These are phyloP conservation scores for Cadophora sp. DNA, from an alignment of 2,329 filamentous ascomycete species.

Conservation along the genomic window DNA sequence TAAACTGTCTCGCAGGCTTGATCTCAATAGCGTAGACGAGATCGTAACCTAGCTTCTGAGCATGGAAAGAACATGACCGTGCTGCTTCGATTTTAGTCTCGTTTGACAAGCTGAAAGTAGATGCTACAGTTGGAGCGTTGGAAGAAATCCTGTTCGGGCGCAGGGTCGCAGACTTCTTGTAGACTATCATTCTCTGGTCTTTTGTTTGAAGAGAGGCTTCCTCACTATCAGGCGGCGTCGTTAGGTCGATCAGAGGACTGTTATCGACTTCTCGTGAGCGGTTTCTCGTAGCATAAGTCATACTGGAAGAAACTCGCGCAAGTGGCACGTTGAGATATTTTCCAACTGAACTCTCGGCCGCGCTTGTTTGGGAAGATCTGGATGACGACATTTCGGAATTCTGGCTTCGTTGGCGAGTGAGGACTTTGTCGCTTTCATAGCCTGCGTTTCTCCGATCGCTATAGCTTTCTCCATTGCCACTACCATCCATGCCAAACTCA, in stretches of 20 bases:
- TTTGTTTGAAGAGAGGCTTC: neutral
- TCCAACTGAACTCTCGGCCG: neutral
- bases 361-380: neutral
- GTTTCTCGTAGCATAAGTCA: neutral
- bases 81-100: constrained; percentile 32
- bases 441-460: neutral
- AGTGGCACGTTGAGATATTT: neutral
- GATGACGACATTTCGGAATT: neutral
- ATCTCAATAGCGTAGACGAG: constrained; percentile 42
- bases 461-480: neutral
- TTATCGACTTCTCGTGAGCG: neutral
- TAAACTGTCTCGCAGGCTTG: constrained; percentile 25
- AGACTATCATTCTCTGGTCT: neutral
- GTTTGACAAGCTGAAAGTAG: neutral
- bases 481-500: neutral
- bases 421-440: neutral
- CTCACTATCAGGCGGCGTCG: neutral
- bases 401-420: neutral
- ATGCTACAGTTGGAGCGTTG: neutral
- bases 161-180: neutral
- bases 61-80: constrained; percentile 39
- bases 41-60: constrained; percentile 42
- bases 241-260: constrained; percentile 12
- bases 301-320: neutral
- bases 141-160: neutral